phyloP scores from a whole-genome alignment of 352 stramenopile species.

The Phytophthora brassicae region DNA sequence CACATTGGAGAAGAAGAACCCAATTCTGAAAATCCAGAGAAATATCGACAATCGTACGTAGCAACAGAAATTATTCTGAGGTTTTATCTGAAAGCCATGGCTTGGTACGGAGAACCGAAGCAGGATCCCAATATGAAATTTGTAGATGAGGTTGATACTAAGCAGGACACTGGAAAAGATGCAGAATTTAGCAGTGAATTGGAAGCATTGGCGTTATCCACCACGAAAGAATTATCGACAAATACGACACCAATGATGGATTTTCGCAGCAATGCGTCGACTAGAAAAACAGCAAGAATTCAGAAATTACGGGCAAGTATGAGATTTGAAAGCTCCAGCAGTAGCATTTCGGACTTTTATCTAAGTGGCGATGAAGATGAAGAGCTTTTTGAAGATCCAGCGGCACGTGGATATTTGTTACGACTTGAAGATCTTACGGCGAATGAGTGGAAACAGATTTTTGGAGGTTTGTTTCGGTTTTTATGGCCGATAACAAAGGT shows the following conservation, averaged over 20 bases:
- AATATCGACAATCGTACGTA: constrained; percentile 57
- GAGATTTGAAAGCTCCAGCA: constrained; percentile 46
- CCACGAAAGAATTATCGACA: background rate
- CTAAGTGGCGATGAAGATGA: constrained; percentile 29
- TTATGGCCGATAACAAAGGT: constrained; percentile 33
- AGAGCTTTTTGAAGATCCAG: constrained; percentile 29
- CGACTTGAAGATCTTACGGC: constrained; percentile 66
- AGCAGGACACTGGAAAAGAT: constrained; percentile 3
- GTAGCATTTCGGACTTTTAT: constrained; percentile 45
- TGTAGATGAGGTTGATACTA: background rate
- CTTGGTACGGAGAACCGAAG: constrained; percentile 67
- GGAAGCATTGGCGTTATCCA: constrained; percentile 11
- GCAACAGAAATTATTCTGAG: constrained; percentile 73
- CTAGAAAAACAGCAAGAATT: constrained; percentile 41
- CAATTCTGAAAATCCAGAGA: constrained; percentile 32
- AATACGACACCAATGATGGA: constrained; percentile 28
- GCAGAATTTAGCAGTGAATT: background rate
- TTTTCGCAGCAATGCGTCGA: constrained; percentile 39
- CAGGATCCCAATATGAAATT: background rate
- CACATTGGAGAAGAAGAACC: constrained; percentile 26
- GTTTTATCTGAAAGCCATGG: constrained; percentile 76
- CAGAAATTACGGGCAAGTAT: constrained; percentile 41
- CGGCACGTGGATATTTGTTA: constrained; percentile 62
- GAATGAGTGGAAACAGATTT: constrained; percentile 73
- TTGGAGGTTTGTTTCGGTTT: constrained; percentile 59